Evolutionary conservation across 2,329 filamentous ascomycete species (phyloP), one percentile per base, ranked within the genome.

Genomic region (Penicillium freii): DNA sequence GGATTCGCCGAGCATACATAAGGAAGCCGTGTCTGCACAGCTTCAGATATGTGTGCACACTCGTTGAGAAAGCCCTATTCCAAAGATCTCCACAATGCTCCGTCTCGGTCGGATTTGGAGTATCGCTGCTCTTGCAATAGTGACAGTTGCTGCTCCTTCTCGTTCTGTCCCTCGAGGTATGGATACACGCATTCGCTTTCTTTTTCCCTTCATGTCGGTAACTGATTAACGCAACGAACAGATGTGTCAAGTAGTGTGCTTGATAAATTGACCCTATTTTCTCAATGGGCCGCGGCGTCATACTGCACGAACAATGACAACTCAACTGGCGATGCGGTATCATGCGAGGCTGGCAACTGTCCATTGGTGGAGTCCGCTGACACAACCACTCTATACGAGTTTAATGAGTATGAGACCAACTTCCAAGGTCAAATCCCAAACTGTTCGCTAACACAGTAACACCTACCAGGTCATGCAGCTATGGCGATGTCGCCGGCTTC

Each of bases 201-300:
- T 21, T 33, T 6, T 5, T 2, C 10, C 13, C 25, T 33, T 33
- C 11, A 15, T 6, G 9, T 15, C 17, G 7, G 6, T 40, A 17
- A 27, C 23, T 6, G 8, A 42, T 49, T 58, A 3, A 57, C 27
- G 1, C 29, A 23, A 3, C 8, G 4, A 40, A 25, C 43, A 77
- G 75, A 68, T 45, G 73, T 82, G 33, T 76, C 77, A 0, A 49
- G 71, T n/a, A 67, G 67, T 21, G 59, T 78, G 10, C 68, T 81
- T 38, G 64, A 71, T 17, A 69, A 78, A 42, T 69, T 83, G 8
- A 69, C 72, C 2, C 71, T 82, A 60, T 81, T 79, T 66, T 76
- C 78, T 40, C 77, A 84, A 57, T 84, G 81, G 65, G 75, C 81
- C 2, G 81, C 80, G 2, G 81, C 82, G 4, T 73, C 81, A 21